phyloP scores from a whole-genome alignment of 108 stramenopile species.

The Cylindrotheca closterium region DNA sequence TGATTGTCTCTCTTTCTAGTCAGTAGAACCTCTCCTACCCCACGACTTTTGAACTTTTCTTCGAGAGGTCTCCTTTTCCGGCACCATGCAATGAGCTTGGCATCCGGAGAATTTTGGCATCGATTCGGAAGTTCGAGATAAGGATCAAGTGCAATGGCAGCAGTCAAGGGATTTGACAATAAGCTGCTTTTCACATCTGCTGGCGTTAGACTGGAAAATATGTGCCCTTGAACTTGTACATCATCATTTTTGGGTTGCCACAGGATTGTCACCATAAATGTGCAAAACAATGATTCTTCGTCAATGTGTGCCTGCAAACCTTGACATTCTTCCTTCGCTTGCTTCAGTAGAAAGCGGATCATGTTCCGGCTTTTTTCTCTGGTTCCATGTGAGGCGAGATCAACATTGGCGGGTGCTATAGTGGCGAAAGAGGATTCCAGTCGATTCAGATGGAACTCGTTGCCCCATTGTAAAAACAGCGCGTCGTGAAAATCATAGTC shows the following conservation, averaged over 20 bases:
- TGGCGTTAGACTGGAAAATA: slow-evolving; percentile 11
- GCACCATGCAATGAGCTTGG: slow-evolving; percentile 84
- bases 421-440: slow-evolving; percentile 33
- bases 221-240: slow-evolving; percentile 31
- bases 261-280: slow-evolving; percentile 33
- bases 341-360: slow-evolving; percentile 1
- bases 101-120: slow-evolving; percentile 39
- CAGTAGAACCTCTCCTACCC: slow-evolving; percentile 37
- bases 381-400: neutral
- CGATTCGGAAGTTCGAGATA: slow-evolving; percentile 29
- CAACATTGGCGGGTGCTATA: neutral
- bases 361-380: slow-evolving; percentile 2
- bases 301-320: neutral
- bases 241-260: slow-evolving; percentile 23
- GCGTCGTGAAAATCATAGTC: slow-evolving; percentile 29
- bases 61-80: slow-evolving; percentile 57
- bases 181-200: slow-evolving; percentile 2
- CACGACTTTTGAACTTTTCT: slow-evolving; percentile 43
- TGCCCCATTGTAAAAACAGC: slow-evolving; percentile 53
- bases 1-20: slow-evolving; percentile 21
- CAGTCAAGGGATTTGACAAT: slow-evolving; percentile 39
- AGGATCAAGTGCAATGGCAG: slow-evolving; percentile 26
- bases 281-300: neutral
- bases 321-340: neutral
- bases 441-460: slow-evolving; percentile 62